Evolutionary conservation across 768 basidiomycete species (phyloP), one percentile per base, ranked within the genome.

Genomic region (Daedaleopsis nitida): DNA sequence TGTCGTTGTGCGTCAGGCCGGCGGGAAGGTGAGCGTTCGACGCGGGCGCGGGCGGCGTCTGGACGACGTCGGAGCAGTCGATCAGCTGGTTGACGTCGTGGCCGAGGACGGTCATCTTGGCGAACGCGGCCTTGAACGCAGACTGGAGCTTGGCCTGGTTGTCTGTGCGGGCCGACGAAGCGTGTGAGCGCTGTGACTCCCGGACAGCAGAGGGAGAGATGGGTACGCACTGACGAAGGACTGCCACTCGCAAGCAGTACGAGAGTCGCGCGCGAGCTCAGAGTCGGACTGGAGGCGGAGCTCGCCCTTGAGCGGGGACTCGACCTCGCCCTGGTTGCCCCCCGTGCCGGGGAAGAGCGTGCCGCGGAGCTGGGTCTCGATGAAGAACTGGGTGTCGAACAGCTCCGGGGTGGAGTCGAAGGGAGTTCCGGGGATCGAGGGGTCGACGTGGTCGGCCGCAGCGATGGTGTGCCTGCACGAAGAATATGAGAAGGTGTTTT

Each of bases 221-320:
- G 27, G 43, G 23, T 63, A 63, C 62, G 50, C 55, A 65, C 63
- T 66, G 59, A 72, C 66, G 58, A 72, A 69, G n/a, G 60, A 66
- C 65, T 75, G 74, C 74, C 74, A 76, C 45, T 66, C 56, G 68
- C 74, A 76, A 23, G 73, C 73, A 10, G 74, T 74, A 55, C 72
- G 69, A 27, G 65, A 60, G 66, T 75, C 75, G 58, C 74, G 73
- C 21, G 74, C 73, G 34, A 76, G 60, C 49, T 52, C 59, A 0
- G 60, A 66, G 67, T 76, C 74, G 52, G 74, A 75, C 64, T 74
- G 67, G 37, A 76, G 72, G 52, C 75, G 75, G 57, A 76, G 65
- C 64, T 74, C 74, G 24, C 74, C 75, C 39, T 7, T 43, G 37
- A 76, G 69, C 2, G 74, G 69, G 35, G 73, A 71, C 58, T 65